A percentile compares a stretch with the other conserved stretches of the same genome.
phyloP scores from a whole-genome alignment of 495 filamentous ascomycete species.

The Aspergillus sparsus region DNA sequence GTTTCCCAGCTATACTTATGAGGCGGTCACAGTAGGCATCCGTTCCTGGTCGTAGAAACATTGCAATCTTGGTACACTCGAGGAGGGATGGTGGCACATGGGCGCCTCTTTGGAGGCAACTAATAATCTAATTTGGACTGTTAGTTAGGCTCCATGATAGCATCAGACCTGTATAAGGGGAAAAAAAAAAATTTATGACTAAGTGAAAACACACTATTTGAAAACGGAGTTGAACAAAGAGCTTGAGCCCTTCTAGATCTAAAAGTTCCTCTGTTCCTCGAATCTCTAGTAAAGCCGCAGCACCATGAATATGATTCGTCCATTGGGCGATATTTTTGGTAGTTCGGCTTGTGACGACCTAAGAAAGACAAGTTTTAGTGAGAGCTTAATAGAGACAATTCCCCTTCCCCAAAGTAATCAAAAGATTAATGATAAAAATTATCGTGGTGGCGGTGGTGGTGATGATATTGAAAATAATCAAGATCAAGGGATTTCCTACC shows the following conservation, averaged over 20 bases:
- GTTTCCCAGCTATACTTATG: slow-evolving; percentile 41
- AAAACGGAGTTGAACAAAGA: slow-evolving; percentile 59
- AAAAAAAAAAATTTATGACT: background rate
- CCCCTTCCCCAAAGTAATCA: background rate
- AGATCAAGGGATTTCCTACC: slow-evolving; percentile 28
- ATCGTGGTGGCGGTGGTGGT: background rate
- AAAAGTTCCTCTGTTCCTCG: slow-evolving; percentile 58
- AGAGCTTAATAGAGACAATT: too few relatives aligned
- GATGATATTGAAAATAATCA: too few relatives aligned
- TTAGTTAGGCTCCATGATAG: background rate
- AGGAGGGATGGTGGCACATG: slow-evolving; percentile 39
- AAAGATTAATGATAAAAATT: background rate
- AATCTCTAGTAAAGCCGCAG: slow-evolving; percentile 56
- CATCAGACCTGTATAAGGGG: background rate
- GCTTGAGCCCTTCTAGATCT: slow-evolving; percentile 53
- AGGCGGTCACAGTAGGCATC: slow-evolving; percentile 40
- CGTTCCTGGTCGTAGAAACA: slow-evolving; percentile 35
- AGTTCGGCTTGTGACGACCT: slow-evolving; percentile 52
- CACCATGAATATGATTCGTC: slow-evolving; percentile 61
- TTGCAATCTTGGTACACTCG: slow-evolving; percentile 37
- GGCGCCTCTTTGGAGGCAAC: slow-evolving; percentile 40
- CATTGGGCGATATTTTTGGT: slow-evolving; percentile 52
- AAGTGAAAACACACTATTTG: slow-evolving; percentile 40
- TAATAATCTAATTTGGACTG: slow-evolving; percentile 33
- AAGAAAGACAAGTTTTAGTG: background rate